Conservation (phyloP, 1,284 basidiomycete genomes). For the Porodaedalea pini region DNA sequence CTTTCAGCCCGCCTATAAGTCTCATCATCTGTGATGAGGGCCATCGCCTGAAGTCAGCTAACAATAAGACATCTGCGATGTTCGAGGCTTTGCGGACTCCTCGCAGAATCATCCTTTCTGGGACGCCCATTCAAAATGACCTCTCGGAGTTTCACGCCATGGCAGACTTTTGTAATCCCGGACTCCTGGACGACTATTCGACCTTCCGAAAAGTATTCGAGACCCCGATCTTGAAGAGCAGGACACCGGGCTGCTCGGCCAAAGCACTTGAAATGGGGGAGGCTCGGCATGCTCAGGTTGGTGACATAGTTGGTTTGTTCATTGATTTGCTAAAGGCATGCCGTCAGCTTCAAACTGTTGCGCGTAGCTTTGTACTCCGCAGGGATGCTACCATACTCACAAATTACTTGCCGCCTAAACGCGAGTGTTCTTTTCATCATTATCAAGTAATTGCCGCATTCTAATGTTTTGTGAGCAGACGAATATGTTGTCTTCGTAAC, state of each 20-base stretch:
- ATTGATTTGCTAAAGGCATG: not conserved
- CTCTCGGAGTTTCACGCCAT: constrained; percentile 94
- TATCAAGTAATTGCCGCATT: constrained; percentile 15
- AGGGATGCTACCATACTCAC: constrained; percentile 81
- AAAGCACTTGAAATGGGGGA: constrained; percentile 77
- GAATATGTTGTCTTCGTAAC: constrained; percentile 93
- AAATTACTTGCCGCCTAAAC: constrained; percentile 87
- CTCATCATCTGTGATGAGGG: constrained; percentile 97
- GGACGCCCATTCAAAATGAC: constrained; percentile 98
- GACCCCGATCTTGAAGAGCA: constrained; percentile 83
- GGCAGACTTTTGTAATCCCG: constrained; percentile 95
- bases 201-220: constrained; percentile 84
- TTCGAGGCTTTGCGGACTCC: constrained; percentile 78
- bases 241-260: constrained; percentile 69
- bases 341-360: constrained; percentile 69
- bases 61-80: constrained; percentile 88
- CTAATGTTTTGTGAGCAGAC: constrained; percentile 43
- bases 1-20: constrained; percentile 76
- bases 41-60: constrained; percentile 90
- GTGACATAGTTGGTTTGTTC: constrained; percentile 9
- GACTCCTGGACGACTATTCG: constrained; percentile 77
- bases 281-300: constrained; percentile 68
- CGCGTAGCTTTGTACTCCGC: constrained; percentile 86
- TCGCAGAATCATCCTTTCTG: constrained; percentile 85
- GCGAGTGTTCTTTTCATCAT: constrained; percentile 42